Evolutionary conservation across 2,329 filamentous ascomycete genomes (phyloP), one percentile per base, ranked within the genome.

Genomic region (Trichoderma atrobrunneum): DNA sequence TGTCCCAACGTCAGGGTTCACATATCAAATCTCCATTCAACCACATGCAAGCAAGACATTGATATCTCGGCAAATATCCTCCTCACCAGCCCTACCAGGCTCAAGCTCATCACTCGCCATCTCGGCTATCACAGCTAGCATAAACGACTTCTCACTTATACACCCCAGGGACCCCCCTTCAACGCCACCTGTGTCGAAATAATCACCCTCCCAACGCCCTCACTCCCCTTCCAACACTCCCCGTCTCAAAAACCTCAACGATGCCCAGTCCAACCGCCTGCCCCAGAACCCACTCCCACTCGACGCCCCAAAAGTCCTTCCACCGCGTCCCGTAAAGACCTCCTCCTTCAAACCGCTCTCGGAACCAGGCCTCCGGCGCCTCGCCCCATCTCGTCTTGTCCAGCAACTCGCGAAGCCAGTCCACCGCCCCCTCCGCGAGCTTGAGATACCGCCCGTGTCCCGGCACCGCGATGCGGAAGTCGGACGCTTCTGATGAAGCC

Each of bases 171-270:
- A 11, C 21, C 59, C 32, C 48, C 57, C 57, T 21, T 21, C 57
- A 66, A 56, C 63, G 21, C 63, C 63, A 56, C 30, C 16, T 24
- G n/a, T 21, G 21, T 54, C 48, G 16, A 43, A 28, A 69, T 8
- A 11, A 16, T 65, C 43, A 71, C 28, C 56, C 62, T 60, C 54
- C 59, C 71, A 86, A 70, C 65, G 81, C 80, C 75, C 89, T 85
- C 72, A 93, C 86, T 12, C 89, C 92, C 73, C 87, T 85, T 1
- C 92, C 92, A n/a, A 94, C 91, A 76, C 89, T 92, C 16, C 90
- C 86, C 14, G 92, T 94, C 77, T 93, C 88, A 79, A 95, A 95
- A 16, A 93, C 82, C 80, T 95, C 92, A 5, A 94, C 86, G 18
- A 91, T 78, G 1, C 92, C 92, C 32, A 89, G 85, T 0, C 92